phyloP scores from a whole-genome alignment of 1,284 basidiomycete genomes.

The Meripilus lineatus region DNA sequence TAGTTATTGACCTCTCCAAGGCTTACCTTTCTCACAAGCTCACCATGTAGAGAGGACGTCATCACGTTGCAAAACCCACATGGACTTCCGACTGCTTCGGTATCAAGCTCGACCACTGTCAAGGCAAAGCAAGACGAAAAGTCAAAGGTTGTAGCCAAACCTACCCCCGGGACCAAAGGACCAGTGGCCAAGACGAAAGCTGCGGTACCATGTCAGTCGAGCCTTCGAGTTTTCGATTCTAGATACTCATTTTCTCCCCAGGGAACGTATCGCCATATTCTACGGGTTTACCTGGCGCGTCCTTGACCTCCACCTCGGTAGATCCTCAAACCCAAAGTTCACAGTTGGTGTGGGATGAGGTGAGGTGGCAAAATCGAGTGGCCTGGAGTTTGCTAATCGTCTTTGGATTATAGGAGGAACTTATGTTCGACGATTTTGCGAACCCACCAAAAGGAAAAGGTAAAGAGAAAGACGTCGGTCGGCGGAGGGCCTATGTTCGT shows the following conservation, averaged over 20 bases:
- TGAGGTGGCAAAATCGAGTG: conserved; percentile 22
- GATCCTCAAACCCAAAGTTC: conserved; percentile 77
- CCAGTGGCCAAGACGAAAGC: conserved; percentile 49
- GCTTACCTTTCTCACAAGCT: conserved; percentile 3
- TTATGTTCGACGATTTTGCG: conserved; percentile 89
- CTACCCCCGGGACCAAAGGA: conserved; percentile 24
- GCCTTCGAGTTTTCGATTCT: not conserved
- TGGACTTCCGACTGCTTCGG: conserved; percentile 56
- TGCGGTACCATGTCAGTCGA: conserved; percentile 56
- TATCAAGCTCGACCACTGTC: conserved; percentile 30
- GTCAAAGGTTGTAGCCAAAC: conserved; percentile 30
- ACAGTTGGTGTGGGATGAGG: conserved; percentile 87
- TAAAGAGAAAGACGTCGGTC: conserved; percentile 89
- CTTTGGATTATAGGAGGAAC: conserved; percentile 56
- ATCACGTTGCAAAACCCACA: conserved; percentile 92
- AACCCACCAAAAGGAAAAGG: conserved; percentile 74
- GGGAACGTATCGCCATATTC: conserved; percentile 93
- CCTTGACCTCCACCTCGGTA: conserved; percentile 88
- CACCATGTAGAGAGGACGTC: conserved; percentile 71
- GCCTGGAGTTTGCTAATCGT: not conserved
- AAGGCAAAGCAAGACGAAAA: conserved; percentile 27
- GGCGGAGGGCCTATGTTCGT: conserved; percentile 85
- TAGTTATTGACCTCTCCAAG: conserved; percentile 9
- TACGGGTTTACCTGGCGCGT: conserved; percentile 87
- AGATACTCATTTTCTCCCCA: conserved; percentile 23